Percentiles rank a stretch among this genome's conserved stretches.
These are phyloP conservation scores for Candida sp. DNA, from an alignment of 1,139 yeast genomes.

Conservation along the genomic window DNA sequence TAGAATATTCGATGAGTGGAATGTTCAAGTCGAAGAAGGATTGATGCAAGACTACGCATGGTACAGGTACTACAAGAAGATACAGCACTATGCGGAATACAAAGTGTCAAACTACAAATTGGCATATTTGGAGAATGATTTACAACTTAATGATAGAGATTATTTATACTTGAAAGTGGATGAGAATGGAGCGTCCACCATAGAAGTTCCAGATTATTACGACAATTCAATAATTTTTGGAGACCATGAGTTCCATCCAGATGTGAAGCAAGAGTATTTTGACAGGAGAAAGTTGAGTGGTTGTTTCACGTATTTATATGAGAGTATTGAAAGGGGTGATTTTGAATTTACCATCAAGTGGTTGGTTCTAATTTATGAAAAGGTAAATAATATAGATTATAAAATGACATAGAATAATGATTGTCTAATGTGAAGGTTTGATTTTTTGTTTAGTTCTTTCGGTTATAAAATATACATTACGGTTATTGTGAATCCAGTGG, in stretches of 20 bases:
- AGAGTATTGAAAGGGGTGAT: constrained; percentile 26
- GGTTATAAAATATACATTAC: not conserved
- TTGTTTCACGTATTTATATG: constrained; percentile 28
- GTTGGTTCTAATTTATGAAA: constrained; percentile 33
- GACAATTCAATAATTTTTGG: constrained; percentile 17
- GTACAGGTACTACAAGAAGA: constrained; percentile 62
- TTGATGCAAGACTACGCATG: constrained; percentile 71
- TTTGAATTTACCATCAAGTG: constrained; percentile 31
- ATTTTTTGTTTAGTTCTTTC: constrained; percentile 1
- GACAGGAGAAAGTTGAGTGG: constrained; percentile 15
- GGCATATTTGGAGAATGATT: constrained; percentile 49
- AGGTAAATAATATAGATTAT: constrained; percentile 19
- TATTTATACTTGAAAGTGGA: constrained; percentile 20
- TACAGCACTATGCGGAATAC: constrained; percentile 60
- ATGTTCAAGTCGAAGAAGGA: constrained; percentile 44
- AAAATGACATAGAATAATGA: constrained; percentile 14
- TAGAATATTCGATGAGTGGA: constrained; percentile 37
- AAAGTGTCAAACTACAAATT: constrained; percentile 59
- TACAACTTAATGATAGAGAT: constrained; percentile 27
- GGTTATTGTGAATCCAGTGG: not conserved
- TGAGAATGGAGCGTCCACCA: not conserved
- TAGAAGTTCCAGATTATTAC: constrained; percentile 11
- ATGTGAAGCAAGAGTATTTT: constrained; percentile 9
- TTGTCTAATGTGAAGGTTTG: not conserved
- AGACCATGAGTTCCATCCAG: constrained; percentile 6